Percentiles rank a stretch among this genome's conserved stretches.
phyloP scores from a whole-genome alignment of 139 green algal genomes.

The Picochlorum sp. region DNA sequence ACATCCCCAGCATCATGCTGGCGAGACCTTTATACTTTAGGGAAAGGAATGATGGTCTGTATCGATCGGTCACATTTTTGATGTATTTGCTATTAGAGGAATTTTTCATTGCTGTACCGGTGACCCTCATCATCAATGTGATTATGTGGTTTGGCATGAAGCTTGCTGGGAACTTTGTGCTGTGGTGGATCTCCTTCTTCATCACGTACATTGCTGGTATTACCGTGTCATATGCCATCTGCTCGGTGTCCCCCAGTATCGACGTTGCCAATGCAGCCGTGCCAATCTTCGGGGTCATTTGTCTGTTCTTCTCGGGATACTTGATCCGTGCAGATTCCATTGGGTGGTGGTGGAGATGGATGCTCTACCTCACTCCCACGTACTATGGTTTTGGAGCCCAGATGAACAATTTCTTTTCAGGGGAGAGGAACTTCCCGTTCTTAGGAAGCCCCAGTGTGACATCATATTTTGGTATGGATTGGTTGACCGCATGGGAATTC shows the following conservation, averaged over 20 bases:
- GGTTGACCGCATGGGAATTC: constrained; percentile 5
- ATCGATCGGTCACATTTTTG: constrained; percentile 12
- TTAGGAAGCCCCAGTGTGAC: constrained; percentile 2
- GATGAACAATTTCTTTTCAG: constrained; percentile 8
- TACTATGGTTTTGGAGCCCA: constrained; percentile 7
- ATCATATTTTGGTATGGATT: constrained; percentile 8
- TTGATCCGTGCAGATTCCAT: constrained; percentile 5
- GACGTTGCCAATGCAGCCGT: constrained; percentile 23
- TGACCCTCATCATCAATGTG: constrained; percentile 3
- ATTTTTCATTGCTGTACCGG: constrained; percentile 19
- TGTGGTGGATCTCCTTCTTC: constrained; percentile 19
- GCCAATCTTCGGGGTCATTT: constrained; percentile 10
- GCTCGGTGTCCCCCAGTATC: constrained; percentile 10
- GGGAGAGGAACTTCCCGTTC: constrained; percentile 5
- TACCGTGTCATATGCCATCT: constrained; percentile 10
- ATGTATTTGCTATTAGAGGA: constrained; percentile 10
- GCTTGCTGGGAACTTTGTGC: constrained; percentile 33
- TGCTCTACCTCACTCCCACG: not conserved
- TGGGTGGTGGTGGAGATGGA: constrained; percentile 13
- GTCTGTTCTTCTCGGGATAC: constrained; percentile 12
- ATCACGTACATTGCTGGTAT: constrained; percentile 15
- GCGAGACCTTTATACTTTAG: constrained; percentile 11
- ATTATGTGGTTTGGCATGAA: constrained; percentile 38
- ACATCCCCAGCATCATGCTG: constrained; percentile 6
- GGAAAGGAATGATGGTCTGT: constrained; percentile 18